Base-by-base conservation (phyloP, 306 rosid species). In the Lathyrus sativus region DNA sequence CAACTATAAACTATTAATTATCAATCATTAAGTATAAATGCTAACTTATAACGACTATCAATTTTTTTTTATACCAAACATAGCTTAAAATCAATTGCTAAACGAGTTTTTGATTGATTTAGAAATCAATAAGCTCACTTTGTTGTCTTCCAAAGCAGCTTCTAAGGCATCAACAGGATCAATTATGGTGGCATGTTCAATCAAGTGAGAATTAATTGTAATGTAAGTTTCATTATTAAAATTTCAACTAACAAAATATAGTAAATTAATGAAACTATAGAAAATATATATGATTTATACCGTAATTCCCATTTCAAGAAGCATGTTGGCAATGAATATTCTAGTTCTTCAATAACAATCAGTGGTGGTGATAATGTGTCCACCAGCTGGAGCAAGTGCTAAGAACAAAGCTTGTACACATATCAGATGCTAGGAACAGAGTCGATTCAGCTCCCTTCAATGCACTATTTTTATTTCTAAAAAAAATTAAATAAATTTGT, bases 381-480 rank as follows among this genome's bases (percentile, higher is more conserved):
- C 97, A 7, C 97, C 97, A 38, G 93, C 96, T 2, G 96, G 92
- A 74, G 88, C 91, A 73, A 91, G 56, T 44, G 97, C 96, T 91
- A 91, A 54, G 55, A 91, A 65, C 91, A 91, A 87, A 85, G 87
- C 96, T 85, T 48, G 93, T 90, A 76, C 91, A 86, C 97, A 91
- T 91, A 53, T 96, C 96, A 55, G 97, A 91, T 38, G 97, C 91
- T 79, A 87, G 48, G 45, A 91, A 71, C 83, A 88, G 42, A 39
- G 97, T 91, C 29, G 97, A 85, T 67, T 91, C 97, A 14, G 97
- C 97, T 55, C 97, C 96, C 83, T 91, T 93, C 43, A 91, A 82
- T 5, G 89, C 89, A 83, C 96, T 91, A 84, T 0, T 64, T 46
- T 9, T 2, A 49, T 39, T 8, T 11, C n/a, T n/a, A n/a, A n/a